Conservation (phyloP, 2,329 filamentous ascomycete species). For the Fusarium caatingaense region DNA sequence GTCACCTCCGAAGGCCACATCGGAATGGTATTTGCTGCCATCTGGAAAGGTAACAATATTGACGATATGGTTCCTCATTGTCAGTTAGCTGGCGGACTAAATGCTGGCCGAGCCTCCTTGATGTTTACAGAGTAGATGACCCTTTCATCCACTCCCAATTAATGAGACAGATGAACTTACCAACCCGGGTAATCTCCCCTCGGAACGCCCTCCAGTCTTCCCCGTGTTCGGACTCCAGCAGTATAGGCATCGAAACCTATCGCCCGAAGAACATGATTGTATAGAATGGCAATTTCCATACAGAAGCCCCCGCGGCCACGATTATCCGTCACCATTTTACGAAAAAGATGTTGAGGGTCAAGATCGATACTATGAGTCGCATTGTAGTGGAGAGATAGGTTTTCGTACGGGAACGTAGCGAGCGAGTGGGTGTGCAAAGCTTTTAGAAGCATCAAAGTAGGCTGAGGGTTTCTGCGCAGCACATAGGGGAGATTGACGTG, state of each 20-base stretch:
- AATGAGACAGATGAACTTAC: constrained; percentile 36
- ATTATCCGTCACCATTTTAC: constrained; percentile 59
- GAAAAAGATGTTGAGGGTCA: constrained; percentile 58
- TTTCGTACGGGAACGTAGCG: constrained; percentile 64
- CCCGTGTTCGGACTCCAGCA: constrained; percentile 63
- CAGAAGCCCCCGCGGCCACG: constrained; percentile 68
- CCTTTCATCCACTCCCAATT: no score
- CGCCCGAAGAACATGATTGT: constrained; percentile 62
- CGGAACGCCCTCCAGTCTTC: constrained; percentile 54
- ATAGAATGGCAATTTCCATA: constrained; percentile 69
- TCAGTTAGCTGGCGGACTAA: no score
- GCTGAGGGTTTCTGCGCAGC: constrained; percentile 7
- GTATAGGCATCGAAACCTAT: constrained; percentile 66
- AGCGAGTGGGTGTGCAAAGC: constrained; percentile 31
- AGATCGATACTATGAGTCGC: constrained; percentile 54
- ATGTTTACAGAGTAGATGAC: no score
- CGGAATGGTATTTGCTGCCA: constrained; percentile 63
- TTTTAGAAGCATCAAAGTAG: constrained; percentile 30
- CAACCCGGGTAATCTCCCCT: constrained; percentile 60
- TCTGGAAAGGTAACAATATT: constrained; percentile 68
- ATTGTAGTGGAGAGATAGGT: constrained; percentile 66
- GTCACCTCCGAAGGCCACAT: constrained; percentile 75
- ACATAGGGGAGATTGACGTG: constrained; percentile 21
- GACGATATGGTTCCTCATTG: constrained; percentile 64
- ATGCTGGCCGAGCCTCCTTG: no score